Percentiles rank a stretch among this genome's conserved stretches.
phyloP scores from a whole-genome alignment of 1,284 basidiomycete genomes.

The Gymnopus androsaceus region DNA sequence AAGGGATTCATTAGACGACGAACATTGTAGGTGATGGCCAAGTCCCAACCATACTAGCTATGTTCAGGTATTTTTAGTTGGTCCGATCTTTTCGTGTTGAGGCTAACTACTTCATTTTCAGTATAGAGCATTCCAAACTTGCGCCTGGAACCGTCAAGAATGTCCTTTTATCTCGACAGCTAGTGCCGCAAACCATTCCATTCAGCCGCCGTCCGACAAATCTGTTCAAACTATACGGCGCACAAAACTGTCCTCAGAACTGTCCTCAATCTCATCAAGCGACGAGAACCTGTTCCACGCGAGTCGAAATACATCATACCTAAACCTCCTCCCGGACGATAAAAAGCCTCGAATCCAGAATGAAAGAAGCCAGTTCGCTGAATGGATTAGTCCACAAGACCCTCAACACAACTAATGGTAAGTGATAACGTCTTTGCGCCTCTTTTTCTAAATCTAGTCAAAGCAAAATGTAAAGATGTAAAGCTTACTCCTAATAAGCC shows the following conservation, averaged over 20 bases:
- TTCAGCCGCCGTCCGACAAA: slow-evolving; percentile 90
- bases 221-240: slow-evolving; percentile 88
- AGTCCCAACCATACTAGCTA: slow-evolving; percentile 93
- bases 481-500: no score
- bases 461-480: no score
- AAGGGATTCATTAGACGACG: slow-evolving; percentile 31
- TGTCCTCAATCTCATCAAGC: slow-evolving; percentile 96
- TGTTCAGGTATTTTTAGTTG: slow-evolving; percentile 63
- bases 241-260: slow-evolving; percentile 90
- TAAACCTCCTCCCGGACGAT: slow-evolving; percentile 88
- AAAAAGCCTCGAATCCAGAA: no score
- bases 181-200: slow-evolving; percentile 94
- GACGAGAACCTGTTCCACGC: slow-evolving; percentile 76
- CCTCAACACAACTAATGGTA: no score
- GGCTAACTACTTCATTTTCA: slow-evolving; percentile 32
- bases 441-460: no score
- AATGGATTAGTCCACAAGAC: no score
- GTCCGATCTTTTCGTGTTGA: not conserved
- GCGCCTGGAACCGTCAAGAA: slow-evolving; percentile 5
- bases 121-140: slow-evolving; percentile 82
- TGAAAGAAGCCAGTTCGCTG: no score
- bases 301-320: slow-evolving; percentile 93
- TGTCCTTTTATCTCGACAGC: slow-evolving; percentile 53
- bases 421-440: no score
- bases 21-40: slow-evolving; percentile 48